Evolutionary conservation across 192 early-diverging fungal species (phyloP), one percentile per base, ranked within the genome.

Genomic region (Umbelopsis vinacea): DNA sequence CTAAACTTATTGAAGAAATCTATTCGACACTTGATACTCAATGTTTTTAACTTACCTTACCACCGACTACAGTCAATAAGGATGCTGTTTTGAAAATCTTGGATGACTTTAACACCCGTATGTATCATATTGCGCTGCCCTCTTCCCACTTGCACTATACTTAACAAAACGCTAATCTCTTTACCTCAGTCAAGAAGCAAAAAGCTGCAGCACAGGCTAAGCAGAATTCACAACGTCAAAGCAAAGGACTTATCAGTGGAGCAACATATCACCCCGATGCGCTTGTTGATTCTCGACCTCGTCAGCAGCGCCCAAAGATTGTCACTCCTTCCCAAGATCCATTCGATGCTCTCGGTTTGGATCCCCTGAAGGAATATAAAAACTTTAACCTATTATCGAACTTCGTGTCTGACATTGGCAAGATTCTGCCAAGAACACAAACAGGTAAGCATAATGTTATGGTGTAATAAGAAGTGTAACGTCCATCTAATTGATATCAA

Each of bases 371-470:
- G 19, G 82, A 84, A 81, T 84, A 84, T 45, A 84, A 84, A 63
- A 84, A 84, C 57, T 79, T 71, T 52, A 81, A 40, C 33, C 57
- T 84, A 4, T 67, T 84, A 23, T 74, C 79, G 11, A 55, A 68
- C 57, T 84, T 84, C 60, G 79, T 84, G 17, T 84, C 82, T 43
- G 82, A 84, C 66, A 84, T 84, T 70, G 82, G 82, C 14, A 84
- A 78, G 52, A 84, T 84, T 46, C 57, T 84, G n/a, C 79, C 82
- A 48, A 67, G 82, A 52, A 10, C 50, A 72, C 57, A 70, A 22
- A 84, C 82, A 43, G 82, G 82, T 83, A 81, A 46, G 46, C 22
- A 60, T 11, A 24, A 0, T 2, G 19, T 22, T 11, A n/a, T 11
- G 11, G 4, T 15, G 35, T 24, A 24, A 52, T 17, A 17, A 52